Conservation (phyloP, 1,139 yeast species). For the Taphrina betulina region DNA sequence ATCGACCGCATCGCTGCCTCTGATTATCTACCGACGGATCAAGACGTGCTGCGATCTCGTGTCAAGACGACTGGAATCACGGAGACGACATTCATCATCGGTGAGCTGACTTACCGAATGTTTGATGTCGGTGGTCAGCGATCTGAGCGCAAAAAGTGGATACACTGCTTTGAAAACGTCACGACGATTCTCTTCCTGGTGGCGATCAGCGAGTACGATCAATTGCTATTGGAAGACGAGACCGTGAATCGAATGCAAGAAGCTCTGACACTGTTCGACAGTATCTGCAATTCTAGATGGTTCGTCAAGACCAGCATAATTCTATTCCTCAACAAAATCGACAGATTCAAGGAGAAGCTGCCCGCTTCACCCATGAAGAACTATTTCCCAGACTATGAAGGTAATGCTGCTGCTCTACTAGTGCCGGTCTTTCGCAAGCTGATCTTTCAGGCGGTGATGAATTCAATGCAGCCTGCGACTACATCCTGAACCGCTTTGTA, state of each 20-base stretch:
- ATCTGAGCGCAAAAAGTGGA: conserved; percentile 92
- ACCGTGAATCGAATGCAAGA: conserved; percentile 89
- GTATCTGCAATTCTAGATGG: conserved; percentile 83
- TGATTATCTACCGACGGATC: conserved; percentile 68
- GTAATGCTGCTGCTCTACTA: too few species aligned
- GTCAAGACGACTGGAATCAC: conserved; percentile 95
- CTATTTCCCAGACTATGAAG: conserved; percentile 64
- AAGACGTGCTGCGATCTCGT: conserved; percentile 83
- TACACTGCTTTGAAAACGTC: conserved; percentile 89
- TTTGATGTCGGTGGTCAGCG: conserved; percentile 98
- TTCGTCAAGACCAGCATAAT: conserved; percentile 84
- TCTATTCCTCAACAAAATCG: conserved; percentile 83
- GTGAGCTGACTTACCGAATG: conserved; percentile 53
- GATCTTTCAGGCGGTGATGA: conserved; percentile 46
- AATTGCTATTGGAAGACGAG: conserved; percentile 84
- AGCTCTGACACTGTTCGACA: conserved; percentile 77
- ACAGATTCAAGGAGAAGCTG: conserved; percentile 71
- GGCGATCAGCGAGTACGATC: conserved; percentile 91
- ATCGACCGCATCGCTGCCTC: conserved; percentile 51
- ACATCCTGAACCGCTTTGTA: conserved; percentile 64
- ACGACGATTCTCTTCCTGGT: conserved; percentile 87
- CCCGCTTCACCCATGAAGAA: conserved; percentile 60
- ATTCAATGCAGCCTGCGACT: conserved; percentile 63
- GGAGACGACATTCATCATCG: conserved; percentile 77
- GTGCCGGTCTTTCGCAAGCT: too few species aligned